phyloP scores from a whole-genome alignment of 306 rosid genomes.

The Pyrus communis region DNA sequence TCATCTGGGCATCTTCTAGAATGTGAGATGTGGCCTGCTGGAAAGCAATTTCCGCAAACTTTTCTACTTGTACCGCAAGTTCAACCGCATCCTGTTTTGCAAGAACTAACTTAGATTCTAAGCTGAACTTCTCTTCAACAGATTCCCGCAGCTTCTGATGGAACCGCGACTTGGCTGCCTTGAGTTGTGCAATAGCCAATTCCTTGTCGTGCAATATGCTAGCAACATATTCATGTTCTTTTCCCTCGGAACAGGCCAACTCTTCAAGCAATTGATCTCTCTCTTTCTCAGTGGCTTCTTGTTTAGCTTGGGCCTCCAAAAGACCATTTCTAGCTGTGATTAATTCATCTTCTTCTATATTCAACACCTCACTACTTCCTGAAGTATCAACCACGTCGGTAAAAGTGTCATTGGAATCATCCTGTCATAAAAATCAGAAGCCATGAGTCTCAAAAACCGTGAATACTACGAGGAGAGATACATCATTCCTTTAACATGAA shows the following conservation, averaged over 20 bases:
- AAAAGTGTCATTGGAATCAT: constrained; percentile 36
- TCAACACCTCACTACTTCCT: constrained; percentile 28
- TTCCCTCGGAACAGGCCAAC: constrained; percentile 49
- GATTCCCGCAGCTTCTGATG: constrained; percentile 52
- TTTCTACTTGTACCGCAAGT: constrained; percentile 77
- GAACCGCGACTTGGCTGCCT: constrained; percentile 52
- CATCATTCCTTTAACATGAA: not conserved
- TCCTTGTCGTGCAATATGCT: constrained; percentile 61
- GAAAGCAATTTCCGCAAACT: constrained; percentile 61
- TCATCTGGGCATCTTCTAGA: constrained; percentile 61
- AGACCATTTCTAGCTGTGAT: constrained; percentile 35
- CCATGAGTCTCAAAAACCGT: constrained; percentile 13
- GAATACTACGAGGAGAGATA: not conserved
- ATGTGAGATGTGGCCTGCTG: constrained; percentile 77
- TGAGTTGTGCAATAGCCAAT: constrained; percentile 53
- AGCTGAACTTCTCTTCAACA: constrained; percentile 48
- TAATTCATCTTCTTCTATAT: constrained; percentile 34
- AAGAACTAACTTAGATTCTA: constrained; percentile 63
- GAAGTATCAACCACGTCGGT: constrained; percentile 35
- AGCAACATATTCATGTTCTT: constrained; percentile 43
- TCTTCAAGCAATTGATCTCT: constrained; percentile 53
- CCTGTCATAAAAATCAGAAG: constrained; percentile 42
- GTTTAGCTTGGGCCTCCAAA: constrained; percentile 43
- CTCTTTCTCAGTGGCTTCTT: constrained; percentile 51
- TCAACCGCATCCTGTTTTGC: constrained; percentile 67